Evolutionary conservation across 257 asterid species (phyloP), one percentile per base, ranked within the genome.

Genomic region (Echium plantagineum): DNA sequence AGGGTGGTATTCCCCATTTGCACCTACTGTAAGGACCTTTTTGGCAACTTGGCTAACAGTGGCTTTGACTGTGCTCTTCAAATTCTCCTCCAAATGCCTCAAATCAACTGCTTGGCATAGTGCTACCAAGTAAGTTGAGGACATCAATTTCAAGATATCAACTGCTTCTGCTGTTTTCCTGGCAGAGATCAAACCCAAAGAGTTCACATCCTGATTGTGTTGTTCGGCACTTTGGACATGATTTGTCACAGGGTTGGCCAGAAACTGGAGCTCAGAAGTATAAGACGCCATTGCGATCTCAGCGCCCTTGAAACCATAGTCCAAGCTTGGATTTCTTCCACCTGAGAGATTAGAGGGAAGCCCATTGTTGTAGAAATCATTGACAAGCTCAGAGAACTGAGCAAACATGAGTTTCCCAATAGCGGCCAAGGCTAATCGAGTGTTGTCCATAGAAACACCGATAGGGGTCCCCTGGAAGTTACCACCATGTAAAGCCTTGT

Each of bases 181-280:
- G 0, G 87, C 72, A 0, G 88, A 81, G 57, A 81, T 81, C 65
- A 81, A 64, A 0, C 88, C 88, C 19, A 81, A 38, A 0, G 88
- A 81, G 59, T 81, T 81, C n/a, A 81, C 88, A 32, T 78, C 88
- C 30, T 81, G 85, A 54, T 81, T 81, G 58, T 81, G 87, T 30
- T 81, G 87, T 77, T 81, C 84, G 0, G 87, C 87, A 17, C 84
- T 81, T 38, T 81, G 85, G 18, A 81, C 87, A 31, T 81, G 87
- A 53, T 78, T 81, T 0, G 87, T 81, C 13, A 81, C 81, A 0
- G 87, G 82, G 22, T 81, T 78, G 0, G 85, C 84, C 60, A 81
- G 60, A 65, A 78, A 81, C 18, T 81, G 84, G 32, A 81, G 84
- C 75, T 81, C 87, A 0, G 87, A 81, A 38, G 84, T 78, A 26